phyloP scores from a whole-genome alignment of 108 stramenopile genomes.

The Fistulifera solaris region DNA sequence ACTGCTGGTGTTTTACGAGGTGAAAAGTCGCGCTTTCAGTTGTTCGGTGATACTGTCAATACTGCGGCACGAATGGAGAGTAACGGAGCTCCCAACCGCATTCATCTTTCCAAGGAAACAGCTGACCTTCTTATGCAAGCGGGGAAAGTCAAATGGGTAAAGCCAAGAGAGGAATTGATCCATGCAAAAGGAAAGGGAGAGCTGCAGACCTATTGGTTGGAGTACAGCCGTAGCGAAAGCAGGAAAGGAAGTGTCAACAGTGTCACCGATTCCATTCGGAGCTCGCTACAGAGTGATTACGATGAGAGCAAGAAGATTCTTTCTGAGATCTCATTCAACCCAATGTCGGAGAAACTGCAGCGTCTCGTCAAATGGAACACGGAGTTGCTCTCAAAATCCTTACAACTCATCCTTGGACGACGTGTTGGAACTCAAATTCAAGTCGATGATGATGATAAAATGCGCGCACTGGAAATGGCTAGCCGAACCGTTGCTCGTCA shows the following conservation, averaged over 20 bases:
- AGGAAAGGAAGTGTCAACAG: not conserved
- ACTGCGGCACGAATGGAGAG: slow-evolving; percentile 31
- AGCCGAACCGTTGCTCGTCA: not conserved
- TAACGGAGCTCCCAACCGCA: slow-evolving; percentile 20
- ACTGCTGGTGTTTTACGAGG: slow-evolving; percentile 14
- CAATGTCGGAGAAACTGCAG: not conserved
- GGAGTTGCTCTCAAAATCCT: slow-evolving; percentile 3
- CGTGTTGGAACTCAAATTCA: not conserved
- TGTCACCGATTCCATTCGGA: not conserved
- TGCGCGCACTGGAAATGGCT: not conserved
- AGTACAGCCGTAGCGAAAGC: not conserved
- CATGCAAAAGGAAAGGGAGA: slow-evolving; percentile 34
- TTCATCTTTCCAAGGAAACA: slow-evolving; percentile 35
- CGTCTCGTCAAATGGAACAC: slow-evolving; percentile 17
- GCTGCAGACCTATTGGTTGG: slow-evolving; percentile 9
- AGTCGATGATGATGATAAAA: not conserved
- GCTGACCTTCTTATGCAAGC: slow-evolving; percentile 22
- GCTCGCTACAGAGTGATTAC: not conserved
- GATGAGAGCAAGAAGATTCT: not conserved
- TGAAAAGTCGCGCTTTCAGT: slow-evolving; percentile 2
- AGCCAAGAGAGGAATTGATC: slow-evolving; percentile 11
- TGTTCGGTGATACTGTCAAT: slow-evolving; percentile 15
- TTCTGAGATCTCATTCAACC: not conserved
- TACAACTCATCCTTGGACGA: slow-evolving; percentile 1
- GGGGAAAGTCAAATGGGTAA: slow-evolving; percentile 25